Conservation (phyloP, 2,329 filamentous ascomycete species). For the Ilyonectria destructans region DNA sequence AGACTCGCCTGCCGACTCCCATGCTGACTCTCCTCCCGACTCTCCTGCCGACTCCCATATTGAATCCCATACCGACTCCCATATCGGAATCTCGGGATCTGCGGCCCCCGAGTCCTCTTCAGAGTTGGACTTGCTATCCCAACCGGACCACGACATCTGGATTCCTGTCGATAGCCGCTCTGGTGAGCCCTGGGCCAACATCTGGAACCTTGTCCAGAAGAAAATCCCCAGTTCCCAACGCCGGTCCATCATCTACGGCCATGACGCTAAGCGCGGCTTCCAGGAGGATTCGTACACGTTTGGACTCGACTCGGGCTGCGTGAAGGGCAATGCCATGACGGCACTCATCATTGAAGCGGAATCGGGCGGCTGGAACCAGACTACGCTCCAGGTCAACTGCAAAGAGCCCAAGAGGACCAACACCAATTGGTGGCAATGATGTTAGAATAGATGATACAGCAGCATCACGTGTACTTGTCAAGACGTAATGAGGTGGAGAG, state of each 20-base stretch:
- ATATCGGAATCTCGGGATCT: slow-evolving; percentile 1
- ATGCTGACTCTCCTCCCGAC: too few species aligned
- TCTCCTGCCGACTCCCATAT: background rate
- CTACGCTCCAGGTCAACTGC: slow-evolving; percentile 62
- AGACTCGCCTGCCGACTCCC: too few species aligned
- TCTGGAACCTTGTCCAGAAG: slow-evolving; percentile 70
- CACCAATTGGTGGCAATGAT: slow-evolving; percentile 39
- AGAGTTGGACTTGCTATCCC: slow-evolving; percentile 20
- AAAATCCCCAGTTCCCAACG: slow-evolving; percentile 54
- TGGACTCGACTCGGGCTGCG: slow-evolving; percentile 89
- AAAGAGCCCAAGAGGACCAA: slow-evolving; percentile 39
- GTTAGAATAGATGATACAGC: background rate
- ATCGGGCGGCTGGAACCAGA: slow-evolving; percentile 54
- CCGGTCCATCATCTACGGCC: slow-evolving; percentile 87
- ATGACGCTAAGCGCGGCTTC: slow-evolving; percentile 84
- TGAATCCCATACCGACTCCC: background rate
- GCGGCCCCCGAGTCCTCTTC: slow-evolving; percentile 1
- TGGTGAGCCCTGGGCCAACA: slow-evolving; percentile 79
- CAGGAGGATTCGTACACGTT: slow-evolving; percentile 77
- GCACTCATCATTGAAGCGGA: slow-evolving; percentile 80
- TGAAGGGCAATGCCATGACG: slow-evolving; percentile 81
- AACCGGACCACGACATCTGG: slow-evolving; percentile 52
- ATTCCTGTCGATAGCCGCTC: slow-evolving; percentile 61
- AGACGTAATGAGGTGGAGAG: background rate
- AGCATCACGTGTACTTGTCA: background rate